These are phyloP conservation scores for Leccinum broughii DNA, from an alignment of 768 basidiomycete genomes.

Conservation along the genomic window DNA sequence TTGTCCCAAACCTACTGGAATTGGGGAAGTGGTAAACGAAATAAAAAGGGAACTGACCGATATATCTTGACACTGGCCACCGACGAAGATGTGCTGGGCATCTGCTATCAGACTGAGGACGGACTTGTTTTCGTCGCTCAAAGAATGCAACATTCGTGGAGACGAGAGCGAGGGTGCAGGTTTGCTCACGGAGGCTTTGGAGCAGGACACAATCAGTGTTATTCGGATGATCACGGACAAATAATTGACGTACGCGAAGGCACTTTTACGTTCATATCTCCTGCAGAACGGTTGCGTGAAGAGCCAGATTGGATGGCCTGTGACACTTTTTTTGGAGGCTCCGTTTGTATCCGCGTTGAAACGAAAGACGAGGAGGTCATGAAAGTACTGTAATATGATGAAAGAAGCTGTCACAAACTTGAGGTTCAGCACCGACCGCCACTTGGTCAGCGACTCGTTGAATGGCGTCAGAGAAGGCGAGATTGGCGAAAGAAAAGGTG, in stretches of 20 bases:
- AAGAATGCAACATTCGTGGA: slow-evolving; percentile 63
- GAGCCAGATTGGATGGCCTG: not conserved
- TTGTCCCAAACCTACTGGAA: slow-evolving; percentile 80
- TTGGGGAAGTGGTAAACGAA: not conserved
- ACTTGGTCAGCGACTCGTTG: slow-evolving; percentile 1
- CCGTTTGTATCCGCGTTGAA: slow-evolving; percentile 3
- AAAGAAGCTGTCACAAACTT: not conserved
- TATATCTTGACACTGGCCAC: slow-evolving; percentile 77
- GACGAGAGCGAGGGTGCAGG: slow-evolving; percentile 46
- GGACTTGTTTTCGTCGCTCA: slow-evolving; percentile 69
- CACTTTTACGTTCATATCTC: slow-evolving; percentile 13
- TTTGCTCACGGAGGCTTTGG: slow-evolving; percentile 58
- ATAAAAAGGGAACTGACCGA: slow-evolving; percentile 46
- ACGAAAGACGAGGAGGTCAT: not conserved
- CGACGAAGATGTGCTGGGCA: slow-evolving; percentile 74
- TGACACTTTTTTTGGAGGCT: not conserved
- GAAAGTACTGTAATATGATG: not conserved
- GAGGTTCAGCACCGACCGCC: slow-evolving; percentile 6
- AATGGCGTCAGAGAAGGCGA: slow-evolving; percentile 39
- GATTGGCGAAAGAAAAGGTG: slow-evolving; percentile 36
- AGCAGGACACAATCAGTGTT: slow-evolving; percentile 13
- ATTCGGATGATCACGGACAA: not conserved
- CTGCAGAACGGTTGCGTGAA: slow-evolving; percentile 7
- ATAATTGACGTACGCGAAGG: slow-evolving; percentile 28
- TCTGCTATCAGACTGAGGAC: slow-evolving; percentile 77